These are phyloP conservation scores for Solanum hybrid DNA, from an alignment of 305 asterid genomes.

Conservation along the genomic window DNA sequence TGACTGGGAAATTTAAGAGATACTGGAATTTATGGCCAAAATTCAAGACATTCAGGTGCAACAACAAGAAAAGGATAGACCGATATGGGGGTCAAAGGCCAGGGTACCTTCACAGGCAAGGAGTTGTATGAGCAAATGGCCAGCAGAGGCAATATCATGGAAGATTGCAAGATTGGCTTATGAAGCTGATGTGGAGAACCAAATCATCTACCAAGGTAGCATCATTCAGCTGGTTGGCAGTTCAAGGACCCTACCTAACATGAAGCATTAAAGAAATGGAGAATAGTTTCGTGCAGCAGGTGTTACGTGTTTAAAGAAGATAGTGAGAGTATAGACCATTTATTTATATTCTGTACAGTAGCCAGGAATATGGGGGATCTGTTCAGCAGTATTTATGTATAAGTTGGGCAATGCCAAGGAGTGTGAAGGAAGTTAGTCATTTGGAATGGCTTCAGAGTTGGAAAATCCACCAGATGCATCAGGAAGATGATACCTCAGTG, in stretches of 20 bases:
- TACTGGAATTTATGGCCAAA: background rate
- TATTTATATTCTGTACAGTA: background rate
- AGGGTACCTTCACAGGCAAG: background rate
- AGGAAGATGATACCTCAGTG: background rate
- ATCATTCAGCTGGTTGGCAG: background rate
- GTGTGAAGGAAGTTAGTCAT: background rate
- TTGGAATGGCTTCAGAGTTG: background rate
- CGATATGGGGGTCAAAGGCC: background rate
- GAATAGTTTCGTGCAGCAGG: background rate
- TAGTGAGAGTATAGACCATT: background rate
- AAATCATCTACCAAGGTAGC: background rate
- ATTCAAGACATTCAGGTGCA: background rate
- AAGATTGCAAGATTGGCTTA: background rate
- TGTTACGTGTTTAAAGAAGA: background rate
- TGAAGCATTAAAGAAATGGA: background rate
- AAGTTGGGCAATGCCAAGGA: background rate
- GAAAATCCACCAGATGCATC: background rate
- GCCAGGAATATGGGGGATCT: background rate
- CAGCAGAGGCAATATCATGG: background rate
- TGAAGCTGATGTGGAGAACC: background rate
- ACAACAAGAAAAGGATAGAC: background rate
- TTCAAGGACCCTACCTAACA: background rate
- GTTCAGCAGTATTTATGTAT: background rate
- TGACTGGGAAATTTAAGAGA: background rate
- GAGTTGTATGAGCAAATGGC: background rate